Conservation (phyloP, 202 grass and related monocot species). For the Brachypodium distachyon region DNA sequence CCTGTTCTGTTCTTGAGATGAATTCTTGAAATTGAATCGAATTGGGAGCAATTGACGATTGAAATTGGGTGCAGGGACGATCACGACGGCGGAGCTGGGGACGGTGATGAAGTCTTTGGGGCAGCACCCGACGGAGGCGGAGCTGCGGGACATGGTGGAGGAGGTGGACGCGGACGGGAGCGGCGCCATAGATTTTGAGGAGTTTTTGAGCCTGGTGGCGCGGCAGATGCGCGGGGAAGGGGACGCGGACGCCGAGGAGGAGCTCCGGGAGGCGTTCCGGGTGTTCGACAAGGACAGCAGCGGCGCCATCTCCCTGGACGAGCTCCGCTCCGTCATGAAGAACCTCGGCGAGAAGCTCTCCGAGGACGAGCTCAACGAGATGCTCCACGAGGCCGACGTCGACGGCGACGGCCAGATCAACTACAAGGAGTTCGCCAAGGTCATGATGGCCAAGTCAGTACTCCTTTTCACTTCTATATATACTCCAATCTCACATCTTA, state of each 20-base stretch:
- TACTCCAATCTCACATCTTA: neutral
- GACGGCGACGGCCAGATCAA: slow-evolving; percentile 68
- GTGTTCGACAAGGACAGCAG: slow-evolving; percentile 76
- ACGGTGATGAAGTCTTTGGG: slow-evolving; percentile 63
- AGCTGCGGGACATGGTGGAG: slow-evolving; percentile 43
- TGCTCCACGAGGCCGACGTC: slow-evolving; percentile 61
- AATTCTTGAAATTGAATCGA: neutral
- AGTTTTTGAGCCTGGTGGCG: slow-evolving; percentile 45
- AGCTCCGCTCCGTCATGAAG: slow-evolving; percentile 52
- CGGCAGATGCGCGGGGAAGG: slow-evolving; percentile 37
- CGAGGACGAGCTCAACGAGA: slow-evolving; percentile 58
- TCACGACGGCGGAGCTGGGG: slow-evolving; percentile 64
- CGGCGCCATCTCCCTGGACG: slow-evolving; percentile 57
- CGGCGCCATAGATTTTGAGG: slow-evolving; percentile 53
- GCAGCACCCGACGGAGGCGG: slow-evolving; percentile 51
- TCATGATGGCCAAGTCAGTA: slow-evolving; percentile 13
- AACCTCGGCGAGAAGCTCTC: slow-evolving; percentile 56
- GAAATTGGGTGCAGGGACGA: slow-evolving; percentile 33
- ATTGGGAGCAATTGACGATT: neutral
- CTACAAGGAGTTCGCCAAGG: slow-evolving; percentile 33
- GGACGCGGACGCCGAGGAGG: slow-evolving; percentile 40
- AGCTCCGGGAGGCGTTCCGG: slow-evolving; percentile 53
- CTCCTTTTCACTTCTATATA: no score
- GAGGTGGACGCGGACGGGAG: slow-evolving; percentile 58
- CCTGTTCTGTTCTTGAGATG: neutral